These are phyloP conservation scores for Pleurotus sapidus DNA, from an alignment of 768 basidiomycete genomes.

Conservation along the genomic window DNA sequence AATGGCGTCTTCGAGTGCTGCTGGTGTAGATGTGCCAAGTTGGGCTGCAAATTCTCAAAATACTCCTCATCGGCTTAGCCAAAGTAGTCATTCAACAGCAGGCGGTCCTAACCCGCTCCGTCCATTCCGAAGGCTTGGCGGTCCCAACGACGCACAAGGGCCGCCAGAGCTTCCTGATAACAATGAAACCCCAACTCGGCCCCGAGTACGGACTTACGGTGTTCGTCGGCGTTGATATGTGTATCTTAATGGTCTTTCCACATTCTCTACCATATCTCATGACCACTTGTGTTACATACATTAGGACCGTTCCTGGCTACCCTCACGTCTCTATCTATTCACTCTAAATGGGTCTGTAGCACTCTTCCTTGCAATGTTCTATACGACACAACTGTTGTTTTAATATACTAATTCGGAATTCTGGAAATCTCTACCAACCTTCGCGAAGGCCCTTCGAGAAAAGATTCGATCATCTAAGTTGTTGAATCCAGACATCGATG, in stretches of 20 bases:
- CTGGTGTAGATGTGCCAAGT: not conserved
- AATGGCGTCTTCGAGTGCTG: slow-evolving; percentile 11
- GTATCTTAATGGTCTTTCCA: not conserved
- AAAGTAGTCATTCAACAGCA: slow-evolving; percentile 17
- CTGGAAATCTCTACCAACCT: not conserved
- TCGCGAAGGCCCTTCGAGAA: too few relatives aligned
- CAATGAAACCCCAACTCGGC: slow-evolving; percentile 60
- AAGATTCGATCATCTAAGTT: too few relatives aligned
- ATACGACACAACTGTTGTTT: slow-evolving; percentile 4
- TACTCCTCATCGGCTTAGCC: not conserved
- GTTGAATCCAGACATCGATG: too few relatives aligned
- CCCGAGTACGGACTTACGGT: slow-evolving; percentile 43
- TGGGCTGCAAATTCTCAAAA: not conserved
- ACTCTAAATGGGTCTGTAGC: not conserved
- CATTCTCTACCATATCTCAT: not conserved
- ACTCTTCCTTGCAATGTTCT: not conserved
- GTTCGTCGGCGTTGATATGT: slow-evolving; percentile 43
- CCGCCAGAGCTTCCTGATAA: slow-evolving; percentile 29
- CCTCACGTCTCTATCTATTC: not conserved
- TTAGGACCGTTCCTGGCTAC: not conserved
- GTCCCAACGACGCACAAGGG: slow-evolving; percentile 23
- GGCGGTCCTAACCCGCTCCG: slow-evolving; percentile 1
- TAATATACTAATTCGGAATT: slow-evolving; percentile 1
- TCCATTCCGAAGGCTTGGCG: slow-evolving; percentile 15
- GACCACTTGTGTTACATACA: not conserved